Conservation (phyloP, 805 yeast genomes). For the Ogataea parapolymorpha region DNA sequence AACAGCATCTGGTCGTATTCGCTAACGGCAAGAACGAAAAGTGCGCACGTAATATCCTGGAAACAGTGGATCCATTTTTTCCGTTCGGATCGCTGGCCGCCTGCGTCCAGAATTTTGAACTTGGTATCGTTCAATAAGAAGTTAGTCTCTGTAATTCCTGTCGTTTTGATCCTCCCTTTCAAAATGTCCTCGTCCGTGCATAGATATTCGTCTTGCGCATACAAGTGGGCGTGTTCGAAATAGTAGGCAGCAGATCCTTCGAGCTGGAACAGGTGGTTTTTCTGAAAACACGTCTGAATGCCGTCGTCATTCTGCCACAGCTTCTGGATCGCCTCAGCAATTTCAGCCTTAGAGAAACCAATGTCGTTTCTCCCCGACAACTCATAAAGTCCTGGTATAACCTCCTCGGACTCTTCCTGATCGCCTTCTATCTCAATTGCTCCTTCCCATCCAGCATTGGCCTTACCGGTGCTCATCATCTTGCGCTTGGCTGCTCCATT, state of each 20-base stretch:
- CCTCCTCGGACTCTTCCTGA: constrained; percentile 13
- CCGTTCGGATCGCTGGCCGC: constrained; percentile 91
- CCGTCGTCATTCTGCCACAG: constrained; percentile 76
- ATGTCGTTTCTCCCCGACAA: constrained; percentile 6
- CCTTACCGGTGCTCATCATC: constrained; percentile 52
- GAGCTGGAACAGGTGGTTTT: constrained; percentile 76
- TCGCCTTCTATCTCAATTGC: constrained; percentile 9
- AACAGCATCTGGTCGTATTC: constrained; percentile 91
- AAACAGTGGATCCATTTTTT: constrained; percentile 95
- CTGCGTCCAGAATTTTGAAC: constrained; percentile 87
- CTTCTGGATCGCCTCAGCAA: constrained; percentile 65
- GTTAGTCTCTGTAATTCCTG: constrained; percentile 87
- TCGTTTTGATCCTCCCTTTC: constrained; percentile 89
- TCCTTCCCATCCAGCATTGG: constrained; percentile 34
- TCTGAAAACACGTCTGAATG: constrained; percentile 51
- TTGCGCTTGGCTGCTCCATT: constrained; percentile 50
- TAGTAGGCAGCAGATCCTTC: constrained; percentile 82
- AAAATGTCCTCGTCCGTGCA: constrained; percentile 83
- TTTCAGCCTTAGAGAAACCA: constrained; percentile 38
- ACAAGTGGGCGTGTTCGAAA: constrained; percentile 66
- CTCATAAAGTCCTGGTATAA: constrained; percentile 16
- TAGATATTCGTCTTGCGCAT: constrained; percentile 59
- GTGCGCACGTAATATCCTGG: constrained; percentile 81
- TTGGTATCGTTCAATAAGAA: constrained; percentile 63
- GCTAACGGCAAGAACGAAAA: constrained; percentile 84